Evolutionary conservation across 2,329 filamentous ascomycete species (phyloP).

Genomic region (Dactylellina leptospora): DNA sequence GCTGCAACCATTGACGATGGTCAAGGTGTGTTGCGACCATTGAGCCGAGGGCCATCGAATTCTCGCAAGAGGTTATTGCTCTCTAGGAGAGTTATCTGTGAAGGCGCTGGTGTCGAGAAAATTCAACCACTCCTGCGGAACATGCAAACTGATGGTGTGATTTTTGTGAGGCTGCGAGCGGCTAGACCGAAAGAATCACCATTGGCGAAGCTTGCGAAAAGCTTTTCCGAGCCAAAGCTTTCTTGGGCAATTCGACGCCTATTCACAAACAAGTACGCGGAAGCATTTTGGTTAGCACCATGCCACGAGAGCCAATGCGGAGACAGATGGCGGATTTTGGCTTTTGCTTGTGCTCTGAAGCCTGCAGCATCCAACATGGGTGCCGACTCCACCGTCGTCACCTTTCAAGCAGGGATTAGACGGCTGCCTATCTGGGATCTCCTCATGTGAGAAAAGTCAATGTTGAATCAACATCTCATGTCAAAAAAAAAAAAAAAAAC

Average conservation of each 20-base stretch:
- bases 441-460: constrained; percentile 43
- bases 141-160: too few relatives aligned
- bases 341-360: constrained; percentile 29
- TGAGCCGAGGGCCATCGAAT: background rate
- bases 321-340: constrained; percentile 21
- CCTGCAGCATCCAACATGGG: too few relatives aligned
- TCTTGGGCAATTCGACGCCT: background rate
- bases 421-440: constrained; percentile 52
- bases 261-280: background rate
- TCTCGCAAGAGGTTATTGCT: background rate
- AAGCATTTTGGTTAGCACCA: constrained; percentile 11
- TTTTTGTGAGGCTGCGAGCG: background rate
- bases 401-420: too few relatives aligned
- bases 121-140: too few relatives aligned
- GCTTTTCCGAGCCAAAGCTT: background rate
- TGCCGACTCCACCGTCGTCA: too few relatives aligned
- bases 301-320: constrained; percentile 25
- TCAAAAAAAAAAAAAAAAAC: constrained; percentile 30
- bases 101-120: too few relatives aligned
- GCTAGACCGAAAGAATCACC: constrained; percentile 12
- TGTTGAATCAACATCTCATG: constrained; percentile 38
- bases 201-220: background rate
- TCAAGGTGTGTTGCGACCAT: background rate
- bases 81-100: too few relatives aligned
- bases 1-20: too few relatives aligned